These are phyloP conservation scores for Saccharomycopsis sp. DNA, from an alignment of 805 yeast species.

Conservation along the genomic window DNA sequence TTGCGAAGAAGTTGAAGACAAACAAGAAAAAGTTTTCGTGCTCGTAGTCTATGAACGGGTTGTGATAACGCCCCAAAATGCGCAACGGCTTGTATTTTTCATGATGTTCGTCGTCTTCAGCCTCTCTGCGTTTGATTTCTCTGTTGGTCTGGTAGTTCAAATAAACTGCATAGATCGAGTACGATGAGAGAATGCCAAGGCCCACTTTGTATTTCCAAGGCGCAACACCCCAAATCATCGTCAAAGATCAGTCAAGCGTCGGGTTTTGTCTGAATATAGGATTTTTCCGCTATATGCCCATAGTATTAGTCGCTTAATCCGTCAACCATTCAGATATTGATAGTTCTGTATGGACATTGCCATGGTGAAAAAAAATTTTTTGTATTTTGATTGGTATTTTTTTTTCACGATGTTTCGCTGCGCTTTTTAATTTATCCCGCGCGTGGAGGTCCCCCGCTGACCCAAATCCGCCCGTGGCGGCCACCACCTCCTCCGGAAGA, in stretches of 20 bases:
- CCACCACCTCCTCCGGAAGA: not conserved
- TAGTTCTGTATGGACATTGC: not conserved
- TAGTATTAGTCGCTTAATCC: too few relatives aligned
- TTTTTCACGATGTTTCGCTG: not conserved
- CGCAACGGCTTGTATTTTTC: slow-evolving; percentile 39
- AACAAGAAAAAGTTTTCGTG: slow-evolving; percentile 88
- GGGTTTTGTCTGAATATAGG: not conserved
- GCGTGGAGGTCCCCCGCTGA: not conserved
- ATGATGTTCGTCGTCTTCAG: slow-evolving; percentile 7
- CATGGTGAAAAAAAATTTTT: not conserved
- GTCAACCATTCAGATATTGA: too few relatives aligned
- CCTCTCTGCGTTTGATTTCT: slow-evolving; percentile 5
- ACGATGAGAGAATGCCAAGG: slow-evolving; percentile 18
- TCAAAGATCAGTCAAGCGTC: not conserved
- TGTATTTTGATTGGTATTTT: too few relatives aligned
- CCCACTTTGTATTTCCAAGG: slow-evolving; percentile 12
- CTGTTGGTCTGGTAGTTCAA: slow-evolving; percentile 14
- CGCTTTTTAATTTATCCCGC: not conserved
- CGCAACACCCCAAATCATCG: slow-evolving; percentile 16
- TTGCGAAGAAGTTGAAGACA: slow-evolving; percentile 62
- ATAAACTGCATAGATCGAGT: slow-evolving; percentile 12
- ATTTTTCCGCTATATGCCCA: not conserved
- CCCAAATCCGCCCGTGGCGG: not conserved
- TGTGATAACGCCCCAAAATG: slow-evolving; percentile 76
- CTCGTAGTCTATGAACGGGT: slow-evolving; percentile 86